Base-by-base conservation (phyloP, 331 rosid genomes). In the Malus hybrid region DNA sequence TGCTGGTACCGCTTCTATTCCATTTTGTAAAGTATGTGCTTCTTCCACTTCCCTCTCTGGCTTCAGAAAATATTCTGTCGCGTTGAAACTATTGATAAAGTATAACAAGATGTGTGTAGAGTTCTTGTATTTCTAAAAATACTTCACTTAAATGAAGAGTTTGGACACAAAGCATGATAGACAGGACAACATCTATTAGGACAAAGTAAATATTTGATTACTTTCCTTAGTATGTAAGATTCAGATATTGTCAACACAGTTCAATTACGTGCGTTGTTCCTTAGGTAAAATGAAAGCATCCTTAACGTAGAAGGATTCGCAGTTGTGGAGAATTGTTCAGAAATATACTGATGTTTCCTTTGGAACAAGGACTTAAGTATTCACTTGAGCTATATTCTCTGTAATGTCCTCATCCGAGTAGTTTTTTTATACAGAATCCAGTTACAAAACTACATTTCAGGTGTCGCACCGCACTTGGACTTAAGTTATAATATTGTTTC, bases 1-100 rank as follows among this genome's bases (percentile, higher is more conserved):
- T 76, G 98, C 96, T 72, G 98, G 98, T 71, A 89, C 80, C 3
- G 95, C 98, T 72, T 87, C 96, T 26, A 74, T 87, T 81, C 98
- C 96, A 33, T 70, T 86, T 16, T 93, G 96, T 57, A 86, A 84
- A 76, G 96, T 93, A 90, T 53, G 96, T 78, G 36, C 77, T 84
- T 68, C 48, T 79, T 75, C 44, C 71, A 28, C 77, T 66, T 48
- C 28, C 2, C 22, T 32, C 64, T 30, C 3, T 32, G 26, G 7
- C 32, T 66, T 33, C 14, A 3, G 55, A 22, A 16, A 39, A 57
- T 0, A 30, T 30, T 24, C 24, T 16, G 2, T 76, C 10, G 0
- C 12, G 14, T 42, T 39, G 71, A 58, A 32, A 8, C 24, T 14
- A 26, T 26, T 73, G 26, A 73, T 7, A 57, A 36, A 4, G 56